These are phyloP conservation scores for Colletotrichum sp. DNA, from an alignment of 2,329 filamentous ascomycete genomes.

Conservation along the genomic window DNA sequence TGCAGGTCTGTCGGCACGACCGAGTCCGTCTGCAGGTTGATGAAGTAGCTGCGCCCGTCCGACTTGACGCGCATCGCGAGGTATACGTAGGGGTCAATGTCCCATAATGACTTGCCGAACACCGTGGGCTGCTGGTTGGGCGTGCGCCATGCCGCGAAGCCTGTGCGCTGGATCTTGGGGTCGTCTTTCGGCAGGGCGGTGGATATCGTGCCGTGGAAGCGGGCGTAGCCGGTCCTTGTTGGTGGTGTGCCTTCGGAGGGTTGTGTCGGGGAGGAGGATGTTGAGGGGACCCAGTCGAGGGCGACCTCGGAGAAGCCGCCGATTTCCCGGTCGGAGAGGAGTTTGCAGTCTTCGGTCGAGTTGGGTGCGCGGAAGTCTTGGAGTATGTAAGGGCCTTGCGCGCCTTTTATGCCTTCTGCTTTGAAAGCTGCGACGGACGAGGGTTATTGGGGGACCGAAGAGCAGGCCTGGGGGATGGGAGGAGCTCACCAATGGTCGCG, in stretches of 20 bases:
- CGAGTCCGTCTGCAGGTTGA: constrained; percentile 95
- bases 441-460: neutral
- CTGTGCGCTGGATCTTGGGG: constrained; percentile 77
- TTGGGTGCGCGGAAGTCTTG: constrained; percentile 64
- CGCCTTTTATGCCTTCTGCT: constrained; percentile 71
- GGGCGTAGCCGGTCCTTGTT: constrained; percentile 60
- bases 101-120: constrained; percentile 87
- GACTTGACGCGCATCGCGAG: constrained; percentile 88
- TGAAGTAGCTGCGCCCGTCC: constrained; percentile 89
- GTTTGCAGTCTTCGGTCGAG: constrained; percentile 63
- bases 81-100: constrained; percentile 88
- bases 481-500: constrained; percentile 55
- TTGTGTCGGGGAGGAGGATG: constrained; percentile 18
- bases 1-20: constrained; percentile 95
- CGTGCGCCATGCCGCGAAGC: constrained; percentile 92
- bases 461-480: too few relatives aligned
- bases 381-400: constrained; percentile 68
- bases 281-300: constrained; percentile 65
- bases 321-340: constrained; percentile 86
- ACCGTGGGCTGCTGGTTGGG: constrained; percentile 76
- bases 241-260: constrained; percentile 1
- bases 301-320: constrained; percentile 82
- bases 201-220: constrained; percentile 89
- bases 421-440: constrained; percentile 59
- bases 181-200: constrained; percentile 78